These are phyloP conservation scores for Huntiella moniliformis DNA, from an alignment of 2,329 filamentous ascomycete genomes.

Conservation along the genomic window DNA sequence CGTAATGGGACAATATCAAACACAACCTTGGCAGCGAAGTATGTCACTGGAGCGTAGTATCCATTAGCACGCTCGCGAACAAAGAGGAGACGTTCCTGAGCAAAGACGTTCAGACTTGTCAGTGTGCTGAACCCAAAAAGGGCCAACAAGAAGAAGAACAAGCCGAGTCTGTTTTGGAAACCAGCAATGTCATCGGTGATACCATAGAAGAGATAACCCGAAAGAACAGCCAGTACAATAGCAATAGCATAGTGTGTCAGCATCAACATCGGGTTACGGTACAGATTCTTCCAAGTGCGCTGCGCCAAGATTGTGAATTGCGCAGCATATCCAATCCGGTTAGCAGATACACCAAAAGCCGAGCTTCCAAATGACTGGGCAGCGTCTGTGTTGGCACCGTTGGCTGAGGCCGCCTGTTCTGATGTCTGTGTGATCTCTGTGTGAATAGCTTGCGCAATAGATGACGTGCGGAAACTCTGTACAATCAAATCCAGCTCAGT, in stretches of 20 bases:
- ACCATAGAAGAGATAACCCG: slow-evolving; percentile 90
- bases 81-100: slow-evolving; percentile 75
- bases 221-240: slow-evolving; percentile 81
- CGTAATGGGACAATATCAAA: slow-evolving; percentile 94
- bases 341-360: slow-evolving; percentile 59
- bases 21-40: slow-evolving; percentile 91
- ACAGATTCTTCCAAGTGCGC: slow-evolving; percentile 91
- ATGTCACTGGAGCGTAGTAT: slow-evolving; percentile 85
- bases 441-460: slow-evolving; percentile 53
- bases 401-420: slow-evolving; percentile 28
- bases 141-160: slow-evolving; percentile 94
- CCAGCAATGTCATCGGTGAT: slow-evolving; percentile 90
- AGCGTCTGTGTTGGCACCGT: slow-evolving; percentile 40
- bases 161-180: slow-evolving; percentile 89
- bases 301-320: slow-evolving; percentile 83
- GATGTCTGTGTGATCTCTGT: slow-evolving; percentile 44
- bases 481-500: slow-evolving; percentile 75
- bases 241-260: slow-evolving; percentile 95
- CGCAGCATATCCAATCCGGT: slow-evolving; percentile 55
- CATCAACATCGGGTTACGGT: slow-evolving; percentile 96
- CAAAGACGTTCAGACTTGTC: slow-evolving; percentile 85
- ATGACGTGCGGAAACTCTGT: slow-evolving; percentile 54
- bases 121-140: slow-evolving; percentile 94
- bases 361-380: slow-evolving; percentile 19
- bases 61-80: slow-evolving; percentile 88